Evolutionary conservation across 768 basidiomycete species (phyloP).

Genomic region (Termitomyces sp.): DNA sequence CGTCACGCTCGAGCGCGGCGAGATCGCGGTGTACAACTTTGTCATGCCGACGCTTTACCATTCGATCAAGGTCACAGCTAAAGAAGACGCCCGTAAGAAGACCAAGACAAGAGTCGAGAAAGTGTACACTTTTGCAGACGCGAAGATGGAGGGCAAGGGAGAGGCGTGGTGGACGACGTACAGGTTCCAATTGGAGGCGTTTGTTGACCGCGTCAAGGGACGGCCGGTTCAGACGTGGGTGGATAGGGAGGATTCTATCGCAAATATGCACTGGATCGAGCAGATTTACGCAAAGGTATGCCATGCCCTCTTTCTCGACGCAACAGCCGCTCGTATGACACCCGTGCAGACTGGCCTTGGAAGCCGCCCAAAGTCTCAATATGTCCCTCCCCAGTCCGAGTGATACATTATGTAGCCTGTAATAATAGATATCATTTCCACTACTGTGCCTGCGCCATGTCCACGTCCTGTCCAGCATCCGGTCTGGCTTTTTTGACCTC

Average conservation of each 20-base stretch:
- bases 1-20: conserved; percentile 40
- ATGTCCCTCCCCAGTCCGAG: conserved; percentile 4
- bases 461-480: conserved; percentile 20
- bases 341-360: conserved; percentile 17
- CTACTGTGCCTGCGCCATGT: conserved; percentile 10
- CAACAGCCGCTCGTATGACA: not conserved
- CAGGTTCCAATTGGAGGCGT: conserved; percentile 57
- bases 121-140: conserved; percentile 36
- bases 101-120: conserved; percentile 33
- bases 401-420: not conserved
- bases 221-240: conserved; percentile 51
- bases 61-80: conserved; percentile 36
- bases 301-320: not conserved
- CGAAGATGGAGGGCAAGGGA: conserved; percentile 36
- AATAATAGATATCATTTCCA: not conserved
- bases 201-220: conserved; percentile 53
- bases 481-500: conserved; percentile 31
- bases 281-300: conserved; percentile 46
- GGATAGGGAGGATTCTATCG: conserved; percentile 44
- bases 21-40: conserved; percentile 37
- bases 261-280: conserved; percentile 56
- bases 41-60: conserved; percentile 42
- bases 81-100: conserved; percentile 14
- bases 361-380: conserved; percentile 21
- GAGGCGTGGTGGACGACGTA: conserved; percentile 57